phyloP scores from a whole-genome alignment of 164 flowering plant species.

The Piper longum region DNA sequence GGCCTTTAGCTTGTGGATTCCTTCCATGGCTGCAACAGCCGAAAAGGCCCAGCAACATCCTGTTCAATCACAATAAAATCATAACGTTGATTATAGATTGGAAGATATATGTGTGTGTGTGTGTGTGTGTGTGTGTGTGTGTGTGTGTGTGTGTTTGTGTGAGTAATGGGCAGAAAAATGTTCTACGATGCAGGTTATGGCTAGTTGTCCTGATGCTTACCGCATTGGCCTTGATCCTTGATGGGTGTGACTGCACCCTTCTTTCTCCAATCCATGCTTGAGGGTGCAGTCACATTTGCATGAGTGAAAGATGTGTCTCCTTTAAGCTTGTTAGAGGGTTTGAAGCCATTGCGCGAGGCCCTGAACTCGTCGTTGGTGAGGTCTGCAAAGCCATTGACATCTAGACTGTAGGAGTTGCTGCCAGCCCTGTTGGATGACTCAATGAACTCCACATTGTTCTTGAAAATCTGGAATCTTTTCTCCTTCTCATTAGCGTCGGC shows the following conservation, averaged over 20 bases:
- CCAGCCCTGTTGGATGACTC: not conserved
- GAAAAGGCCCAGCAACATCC: conserved; percentile 28
- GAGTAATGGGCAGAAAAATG: too few species aligned
- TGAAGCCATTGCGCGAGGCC: conserved; percentile 5
- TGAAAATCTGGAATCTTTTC: not conserved
- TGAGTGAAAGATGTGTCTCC: not conserved
- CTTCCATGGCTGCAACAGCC: conserved; percentile 19
- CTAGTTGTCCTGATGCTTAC: conserved; percentile 7
- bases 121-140: not conserved
- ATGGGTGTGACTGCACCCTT: not conserved
- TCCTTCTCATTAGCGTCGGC: not conserved
- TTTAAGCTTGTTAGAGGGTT: not conserved
- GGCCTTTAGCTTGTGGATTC: conserved; percentile 9
- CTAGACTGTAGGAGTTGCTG: conserved; percentile 11
- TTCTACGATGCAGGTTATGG: too few species aligned
- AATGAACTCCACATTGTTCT: not conserved
- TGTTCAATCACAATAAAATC: not conserved
- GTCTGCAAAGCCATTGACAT: conserved; percentile 24
- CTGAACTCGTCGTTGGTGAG: conserved; percentile 27
- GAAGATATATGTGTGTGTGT: too few species aligned
- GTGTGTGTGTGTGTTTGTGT: not conserved
- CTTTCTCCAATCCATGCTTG: not conserved
- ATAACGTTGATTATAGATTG: not conserved
- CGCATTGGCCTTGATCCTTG: conserved; percentile 13
- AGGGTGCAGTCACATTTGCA: not conserved